These are phyloP conservation scores for Petrea volubilis DNA, from an alignment of 257 asterid genomes.

Conservation along the genomic window DNA sequence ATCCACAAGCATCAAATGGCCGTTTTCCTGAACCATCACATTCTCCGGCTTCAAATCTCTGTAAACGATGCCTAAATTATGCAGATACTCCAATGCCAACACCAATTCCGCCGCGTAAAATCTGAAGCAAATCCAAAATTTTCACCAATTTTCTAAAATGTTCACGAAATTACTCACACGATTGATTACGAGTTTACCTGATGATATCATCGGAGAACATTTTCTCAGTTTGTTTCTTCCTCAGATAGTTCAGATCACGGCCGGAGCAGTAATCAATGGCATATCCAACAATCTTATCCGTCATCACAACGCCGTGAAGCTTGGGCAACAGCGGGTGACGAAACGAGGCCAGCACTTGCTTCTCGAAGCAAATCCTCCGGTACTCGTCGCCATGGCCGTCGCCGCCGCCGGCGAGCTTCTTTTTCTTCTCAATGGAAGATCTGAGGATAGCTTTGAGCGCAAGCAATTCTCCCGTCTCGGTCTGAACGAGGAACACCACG, in stretches of 20 bases:
- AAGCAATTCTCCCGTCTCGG: conserved; percentile 48
- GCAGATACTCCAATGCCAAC: conserved; percentile 80
- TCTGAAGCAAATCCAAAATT: conserved; percentile 31
- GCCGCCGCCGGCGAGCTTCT: neutral
- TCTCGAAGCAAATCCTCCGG: conserved; percentile 60
- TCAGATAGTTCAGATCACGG: conserved; percentile 67
- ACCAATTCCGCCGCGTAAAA: conserved; percentile 94
- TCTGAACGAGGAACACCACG: conserved; percentile 74
- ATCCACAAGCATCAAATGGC: conserved; percentile 88
- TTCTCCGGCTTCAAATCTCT: conserved; percentile 96
- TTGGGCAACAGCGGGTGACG: conserved; percentile 80
- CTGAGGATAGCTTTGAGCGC: conserved; percentile 77
- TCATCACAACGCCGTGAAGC: conserved; percentile 70
- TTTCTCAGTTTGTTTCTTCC: conserved; percentile 76
- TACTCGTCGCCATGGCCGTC: conserved; percentile 34
- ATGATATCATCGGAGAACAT: conserved; percentile 94
- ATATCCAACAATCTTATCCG: conserved; percentile 79
- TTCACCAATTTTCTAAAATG: neutral
- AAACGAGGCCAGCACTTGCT: conserved; percentile 56
- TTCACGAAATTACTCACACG: too few species aligned
- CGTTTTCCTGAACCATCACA: conserved; percentile 87
- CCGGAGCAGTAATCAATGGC: conserved; percentile 97
- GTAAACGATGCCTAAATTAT: conserved; percentile 75
- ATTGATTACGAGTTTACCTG: conserved; percentile 74
- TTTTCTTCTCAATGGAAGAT: conserved; percentile 61